phyloP scores from a whole-genome alignment of 768 basidiomycete genomes.

The Pleurotus salmoneostramineus region DNA sequence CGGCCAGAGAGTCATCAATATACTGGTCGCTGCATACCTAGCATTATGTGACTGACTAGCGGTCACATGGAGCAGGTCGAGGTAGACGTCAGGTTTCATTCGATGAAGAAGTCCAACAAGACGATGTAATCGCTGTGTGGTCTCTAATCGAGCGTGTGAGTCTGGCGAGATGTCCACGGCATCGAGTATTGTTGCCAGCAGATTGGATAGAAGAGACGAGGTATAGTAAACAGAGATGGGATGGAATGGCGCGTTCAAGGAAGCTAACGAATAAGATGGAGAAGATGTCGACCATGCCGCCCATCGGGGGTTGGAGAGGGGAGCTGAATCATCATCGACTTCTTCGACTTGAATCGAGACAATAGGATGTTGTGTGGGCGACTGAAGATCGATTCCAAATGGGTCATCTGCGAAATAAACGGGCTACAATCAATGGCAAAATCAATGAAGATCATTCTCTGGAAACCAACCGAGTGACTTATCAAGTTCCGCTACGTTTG shows the following conservation, averaged over 20 bases:
- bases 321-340: conserved; percentile 24
- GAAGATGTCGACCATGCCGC: conserved; percentile 21
- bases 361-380: conserved; percentile 29
- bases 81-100: conserved; percentile 63
- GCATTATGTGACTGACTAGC: conserved; percentile 61
- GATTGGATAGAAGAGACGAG: conserved; percentile 56
- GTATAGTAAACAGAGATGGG: conserved; percentile 51
- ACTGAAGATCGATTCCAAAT: neutral
- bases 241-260: conserved; percentile 58
- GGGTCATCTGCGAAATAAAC: neutral
- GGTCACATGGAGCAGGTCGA: conserved; percentile 68
- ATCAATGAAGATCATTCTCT: neutral
- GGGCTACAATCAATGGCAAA: neutral
- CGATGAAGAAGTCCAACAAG: conserved; percentile 50
- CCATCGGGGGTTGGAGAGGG: conserved; percentile 17
- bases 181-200: conserved; percentile 62
- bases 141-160: conserved; percentile 26
- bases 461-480: neutral
- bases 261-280: conserved; percentile 25
- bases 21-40: conserved; percentile 48
- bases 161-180: conserved; percentile 37
- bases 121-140: conserved; percentile 45
- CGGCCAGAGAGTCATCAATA: conserved; percentile 66
- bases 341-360: conserved; percentile 64
- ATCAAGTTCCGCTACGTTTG: neutral